Evolutionary conservation across 768 basidiomycete genomes (phyloP).

Genomic region (Mycena polygramma): DNA sequence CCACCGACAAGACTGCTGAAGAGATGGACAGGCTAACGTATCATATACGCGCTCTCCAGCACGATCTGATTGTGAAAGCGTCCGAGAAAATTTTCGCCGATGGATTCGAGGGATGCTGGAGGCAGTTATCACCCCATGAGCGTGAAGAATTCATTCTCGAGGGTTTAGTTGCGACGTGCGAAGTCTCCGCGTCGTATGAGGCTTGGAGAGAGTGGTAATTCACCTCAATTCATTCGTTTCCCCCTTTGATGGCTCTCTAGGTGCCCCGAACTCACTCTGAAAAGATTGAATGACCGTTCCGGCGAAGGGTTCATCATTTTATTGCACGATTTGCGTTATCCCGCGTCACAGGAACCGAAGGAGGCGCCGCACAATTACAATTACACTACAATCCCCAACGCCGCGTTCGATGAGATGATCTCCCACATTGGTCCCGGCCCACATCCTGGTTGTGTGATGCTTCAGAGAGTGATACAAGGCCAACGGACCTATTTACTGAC

Average conservation of each 20-base stretch:
- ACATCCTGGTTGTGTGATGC: conserved; percentile 12
- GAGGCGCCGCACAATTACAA: conserved; percentile 27
- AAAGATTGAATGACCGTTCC: conserved; percentile 22
- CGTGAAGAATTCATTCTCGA: conserved; percentile 35
- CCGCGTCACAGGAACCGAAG: conserved; percentile 20
- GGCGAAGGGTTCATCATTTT: conserved; percentile 33
- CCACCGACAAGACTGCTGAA: not conserved
- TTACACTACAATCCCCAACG: conserved; percentile 20
- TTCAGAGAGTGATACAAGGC: not conserved
- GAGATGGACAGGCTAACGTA: not conserved
- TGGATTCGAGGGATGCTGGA: conserved; percentile 32
- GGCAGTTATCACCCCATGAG: conserved; percentile 12
- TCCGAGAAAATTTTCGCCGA: conserved; percentile 19
- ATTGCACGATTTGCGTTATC: conserved; percentile 12
- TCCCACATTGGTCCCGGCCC: not conserved
- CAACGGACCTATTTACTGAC: conserved; percentile 29
- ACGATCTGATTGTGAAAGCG: conserved; percentile 20
- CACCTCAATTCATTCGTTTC: not conserved
- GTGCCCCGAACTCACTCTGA: conserved; percentile 29
- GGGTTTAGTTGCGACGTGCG: conserved; percentile 32
- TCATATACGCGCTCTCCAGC: conserved; percentile 30
- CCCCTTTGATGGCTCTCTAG: not conserved
- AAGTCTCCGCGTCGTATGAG: conserved; percentile 29
- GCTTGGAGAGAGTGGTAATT: conserved; percentile 4
- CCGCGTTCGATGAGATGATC: conserved; percentile 25